phyloP scores from a whole-genome alignment of 1,284 basidiomycete genomes.

The Somion occarium region DNA sequence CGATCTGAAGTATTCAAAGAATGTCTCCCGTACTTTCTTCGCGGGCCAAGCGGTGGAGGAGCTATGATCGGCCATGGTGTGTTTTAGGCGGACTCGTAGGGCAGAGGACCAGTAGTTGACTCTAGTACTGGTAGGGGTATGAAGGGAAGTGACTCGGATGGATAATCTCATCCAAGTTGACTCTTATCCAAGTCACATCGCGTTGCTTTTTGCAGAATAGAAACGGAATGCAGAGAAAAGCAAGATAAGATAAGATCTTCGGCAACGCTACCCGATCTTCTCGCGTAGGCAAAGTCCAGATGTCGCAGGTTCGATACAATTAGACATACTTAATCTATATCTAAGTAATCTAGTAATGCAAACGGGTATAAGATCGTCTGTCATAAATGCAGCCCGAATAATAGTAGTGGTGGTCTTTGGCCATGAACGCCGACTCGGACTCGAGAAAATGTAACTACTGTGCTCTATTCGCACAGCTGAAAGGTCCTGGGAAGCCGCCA shows the following conservation, averaged over 20 bases:
- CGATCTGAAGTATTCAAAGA: slow-evolving; percentile 76
- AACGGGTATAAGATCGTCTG: background rate
- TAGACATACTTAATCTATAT: background rate
- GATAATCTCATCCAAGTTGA: slow-evolving; percentile 1
- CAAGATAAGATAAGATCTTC: slow-evolving; percentile 1
- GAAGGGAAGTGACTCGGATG: background rate
- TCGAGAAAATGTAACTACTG: background rate
- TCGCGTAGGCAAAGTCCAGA: background rate
- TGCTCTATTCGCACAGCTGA: slow-evolving; percentile 17
- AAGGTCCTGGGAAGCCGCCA: slow-evolving; percentile 16
- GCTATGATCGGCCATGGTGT: slow-evolving; percentile 1
- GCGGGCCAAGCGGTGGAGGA: slow-evolving; percentile 54
- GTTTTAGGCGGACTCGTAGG: background rate
- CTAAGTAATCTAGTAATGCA: background rate
- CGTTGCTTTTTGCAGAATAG: background rate
- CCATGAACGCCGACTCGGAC: background rate
- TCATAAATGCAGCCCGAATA: background rate
- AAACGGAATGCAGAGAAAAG: background rate
- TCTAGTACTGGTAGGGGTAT: background rate
- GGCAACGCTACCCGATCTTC: background rate
- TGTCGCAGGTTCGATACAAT: no score
- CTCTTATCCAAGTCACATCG: background rate
- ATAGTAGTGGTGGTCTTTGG: background rate
- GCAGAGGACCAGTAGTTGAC: background rate
- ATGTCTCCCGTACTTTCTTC: slow-evolving; percentile 65